phyloP scores from a whole-genome alignment of 495 filamentous ascomycete species.

The Penicillium antarcticum region DNA sequence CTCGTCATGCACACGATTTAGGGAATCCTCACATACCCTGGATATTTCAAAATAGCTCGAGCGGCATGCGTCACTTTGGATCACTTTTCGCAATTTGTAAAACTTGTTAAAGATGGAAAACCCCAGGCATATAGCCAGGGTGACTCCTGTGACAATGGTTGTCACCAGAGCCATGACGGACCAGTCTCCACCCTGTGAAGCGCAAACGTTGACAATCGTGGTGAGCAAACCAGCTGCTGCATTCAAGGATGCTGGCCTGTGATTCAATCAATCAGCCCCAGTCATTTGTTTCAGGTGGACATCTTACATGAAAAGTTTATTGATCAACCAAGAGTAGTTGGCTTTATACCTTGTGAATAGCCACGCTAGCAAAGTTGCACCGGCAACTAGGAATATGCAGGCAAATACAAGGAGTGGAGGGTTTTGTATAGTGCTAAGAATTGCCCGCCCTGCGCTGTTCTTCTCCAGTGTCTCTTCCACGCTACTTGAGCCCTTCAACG shows the following conservation, averaged over 20 bases:
- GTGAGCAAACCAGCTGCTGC: constrained; percentile 13
- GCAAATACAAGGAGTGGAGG: constrained; percentile 21
- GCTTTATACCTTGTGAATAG: constrained; percentile 18
- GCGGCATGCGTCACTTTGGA: neutral
- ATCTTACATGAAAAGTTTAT: constrained; percentile 23
- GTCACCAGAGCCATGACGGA: constrained; percentile 15
- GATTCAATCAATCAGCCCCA: too few species aligned
- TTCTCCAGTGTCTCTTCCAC: constrained; percentile 8
- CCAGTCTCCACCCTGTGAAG: constrained; percentile 7
- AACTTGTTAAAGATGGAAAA: constrained; percentile 9
- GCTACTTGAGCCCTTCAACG: constrained; percentile 14
- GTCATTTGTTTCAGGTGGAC: too few species aligned
- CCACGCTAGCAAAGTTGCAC: constrained; percentile 11
- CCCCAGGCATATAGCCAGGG: neutral
- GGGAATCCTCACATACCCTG: too few species aligned
- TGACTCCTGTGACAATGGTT: constrained; percentile 7
- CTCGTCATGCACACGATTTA: too few species aligned
- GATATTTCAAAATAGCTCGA: too few species aligned
- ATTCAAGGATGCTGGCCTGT: constrained; percentile 11
- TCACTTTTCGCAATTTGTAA: constrained; percentile 4
- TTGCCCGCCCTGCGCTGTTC: constrained; percentile 5
- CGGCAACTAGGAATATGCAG: constrained; percentile 16
- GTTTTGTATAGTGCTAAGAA: constrained; percentile 22
- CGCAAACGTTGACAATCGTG: constrained; percentile 12
- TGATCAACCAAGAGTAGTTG: constrained; percentile 30